Evolutionary conservation across 1,139 yeast genomes (phyloP), one percentile per base, ranked within the genome.

Genomic region (Diutina sp.): DNA sequence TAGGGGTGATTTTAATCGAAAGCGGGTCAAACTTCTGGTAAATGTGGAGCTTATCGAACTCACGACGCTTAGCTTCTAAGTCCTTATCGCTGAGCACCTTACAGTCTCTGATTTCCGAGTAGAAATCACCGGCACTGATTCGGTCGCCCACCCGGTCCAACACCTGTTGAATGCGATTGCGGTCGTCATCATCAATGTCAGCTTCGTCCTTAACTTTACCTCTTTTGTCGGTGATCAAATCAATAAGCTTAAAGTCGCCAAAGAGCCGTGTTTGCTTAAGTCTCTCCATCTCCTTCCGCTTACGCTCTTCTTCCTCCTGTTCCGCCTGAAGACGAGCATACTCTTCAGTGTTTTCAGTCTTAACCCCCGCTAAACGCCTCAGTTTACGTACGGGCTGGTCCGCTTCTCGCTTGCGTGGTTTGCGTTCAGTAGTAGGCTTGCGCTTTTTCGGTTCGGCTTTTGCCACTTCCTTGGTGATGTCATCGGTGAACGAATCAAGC

Each of bases 1-100:
- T 86, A 46, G 81, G 81, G 0, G 90, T 82, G 12, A 91, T 69
- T 64, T 85, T 86, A 59, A 90, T 78, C 58, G 87, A 89, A 61
- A 83, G 78, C 0, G 95, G 90, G 58, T 80, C 83, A 63, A 82
- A 83, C 29, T 38, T n/a, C 9, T 14, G n/a, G 44, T 50, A 32
- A 16, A 87, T 66, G 50, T 72, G 65, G 61, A 85, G 67, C 2
- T 70, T 67, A 55, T 76, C 78, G 60, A 87, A 76, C 59, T 79
- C 84, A 48, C 77, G 72, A 56, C 91, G 71, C n/a, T 28, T 28
- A 18, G 14, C 11, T 1, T 29, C 50, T 5, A 45, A 6, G 6
- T 44, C 28, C 18, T 12, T 29, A 41, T 28, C 44, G 47, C 74
- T 72, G 47, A 83, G 68, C 35, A 72, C 73, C 58, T 73, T 67